Conservation (phyloP, 345 rosid genomes). For the Dipteronia dyeriana region DNA sequence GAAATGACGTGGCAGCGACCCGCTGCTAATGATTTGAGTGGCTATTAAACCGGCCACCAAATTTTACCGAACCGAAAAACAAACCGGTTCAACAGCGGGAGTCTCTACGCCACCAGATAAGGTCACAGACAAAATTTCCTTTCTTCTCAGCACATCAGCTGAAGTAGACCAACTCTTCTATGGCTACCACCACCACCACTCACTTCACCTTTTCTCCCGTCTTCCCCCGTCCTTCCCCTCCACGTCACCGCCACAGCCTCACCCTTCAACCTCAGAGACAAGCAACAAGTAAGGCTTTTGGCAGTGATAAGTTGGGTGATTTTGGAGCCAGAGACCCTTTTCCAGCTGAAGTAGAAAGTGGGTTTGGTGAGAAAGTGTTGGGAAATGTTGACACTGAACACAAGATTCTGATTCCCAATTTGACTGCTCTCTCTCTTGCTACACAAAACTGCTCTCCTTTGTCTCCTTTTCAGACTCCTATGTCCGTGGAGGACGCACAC, state of each 20-base stretch:
- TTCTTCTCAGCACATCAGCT: too few species aligned
- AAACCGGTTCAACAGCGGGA: constrained; percentile 7
- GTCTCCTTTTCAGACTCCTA: constrained; percentile 64
- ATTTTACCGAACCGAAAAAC: neutral
- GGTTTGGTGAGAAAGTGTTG: constrained; percentile 78
- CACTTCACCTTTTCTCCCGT: constrained; percentile 32
- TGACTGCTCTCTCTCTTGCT: constrained; percentile 75
- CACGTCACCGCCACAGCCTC: constrained; percentile 20
- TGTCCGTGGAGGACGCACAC: constrained; percentile 61
- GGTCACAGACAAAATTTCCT: neutral
- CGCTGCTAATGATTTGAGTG: neutral
- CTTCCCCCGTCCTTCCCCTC: constrained; percentile 25
- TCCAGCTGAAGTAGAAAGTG: constrained; percentile 78
- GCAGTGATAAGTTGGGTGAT: constrained; percentile 48
- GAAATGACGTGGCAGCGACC: neutral
- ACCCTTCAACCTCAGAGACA: constrained; percentile 21
- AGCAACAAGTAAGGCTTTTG: constrained; percentile 27
- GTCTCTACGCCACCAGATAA: constrained; percentile 27
- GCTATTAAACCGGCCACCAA: constrained; percentile 6
- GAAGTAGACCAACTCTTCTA: constrained; percentile 6
- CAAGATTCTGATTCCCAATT: constrained; percentile 77
- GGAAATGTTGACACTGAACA: constrained; percentile 72
- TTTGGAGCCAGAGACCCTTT: constrained; percentile 79
- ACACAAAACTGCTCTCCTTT: constrained; percentile 60
- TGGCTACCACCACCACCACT: constrained; percentile 37